phyloP scores from a whole-genome alignment of 164 flowering plant genomes.

The Piper betle region DNA sequence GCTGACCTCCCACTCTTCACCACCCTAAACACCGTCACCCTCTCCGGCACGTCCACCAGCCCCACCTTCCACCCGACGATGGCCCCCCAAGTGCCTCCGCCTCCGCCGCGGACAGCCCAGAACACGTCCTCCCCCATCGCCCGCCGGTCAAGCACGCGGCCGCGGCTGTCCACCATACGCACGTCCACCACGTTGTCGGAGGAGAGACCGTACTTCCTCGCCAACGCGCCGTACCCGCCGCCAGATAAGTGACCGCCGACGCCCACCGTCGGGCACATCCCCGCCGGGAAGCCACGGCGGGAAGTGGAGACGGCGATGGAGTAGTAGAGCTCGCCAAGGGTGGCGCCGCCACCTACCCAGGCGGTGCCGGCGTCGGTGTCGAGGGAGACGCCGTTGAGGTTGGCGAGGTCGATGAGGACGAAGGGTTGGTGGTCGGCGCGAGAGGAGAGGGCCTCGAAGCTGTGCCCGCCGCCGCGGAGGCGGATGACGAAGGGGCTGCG shows the following conservation, averaged over 20 bases:
- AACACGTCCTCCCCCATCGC: conserved; percentile 16
- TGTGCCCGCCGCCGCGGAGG: conserved; percentile 19
- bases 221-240: conserved; percentile 18
- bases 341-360: conserved; percentile 23
- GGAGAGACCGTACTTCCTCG: conserved; percentile 16
- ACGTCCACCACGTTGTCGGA: conserved; percentile 19
- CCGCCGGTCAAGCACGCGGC: conserved; percentile 4
- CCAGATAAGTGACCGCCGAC: conserved; percentile 18
- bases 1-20: conserved; percentile 2
- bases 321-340: conserved; percentile 20
- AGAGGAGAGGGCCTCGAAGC: conserved; percentile 15
- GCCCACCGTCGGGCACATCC: conserved; percentile 16
- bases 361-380: conserved; percentile 14
- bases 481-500: conserved; percentile 5
- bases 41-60: conserved; percentile 8
- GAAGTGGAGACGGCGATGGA: conserved; percentile 9
- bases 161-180: conserved; percentile 8
- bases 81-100: conserved; percentile 11
- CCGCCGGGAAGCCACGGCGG: conserved; percentile 13
- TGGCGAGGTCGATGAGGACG: conserved; percentile 17
- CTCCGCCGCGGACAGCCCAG: conserved; percentile 18
- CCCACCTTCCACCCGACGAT: conserved; percentile 13
- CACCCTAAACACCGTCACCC: conserved; percentile 6
- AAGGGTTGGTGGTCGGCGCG: conserved; percentile 5
- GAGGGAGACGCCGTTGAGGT: conserved; percentile 9